Evolutionary conservation across 176 grass and related monocot genomes (phyloP), one percentile per base, ranked within the genome.

Genomic region (Oryza australiensis): DNA sequence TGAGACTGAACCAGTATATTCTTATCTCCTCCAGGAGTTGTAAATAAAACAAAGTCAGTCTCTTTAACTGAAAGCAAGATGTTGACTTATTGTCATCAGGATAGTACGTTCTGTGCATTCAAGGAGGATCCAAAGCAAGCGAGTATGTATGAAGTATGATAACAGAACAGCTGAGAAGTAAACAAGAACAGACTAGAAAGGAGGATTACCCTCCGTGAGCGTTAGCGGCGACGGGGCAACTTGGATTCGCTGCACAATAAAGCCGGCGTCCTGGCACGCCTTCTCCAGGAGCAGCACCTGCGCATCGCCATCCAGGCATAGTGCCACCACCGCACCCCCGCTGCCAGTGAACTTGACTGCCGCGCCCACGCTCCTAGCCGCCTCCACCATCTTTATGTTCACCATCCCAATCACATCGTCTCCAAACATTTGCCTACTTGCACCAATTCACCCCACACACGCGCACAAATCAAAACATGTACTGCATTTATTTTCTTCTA

Each of bases 351-450:
- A 94, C 81, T 98, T 98, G 0, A 81, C 77, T 12, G 95, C 82
- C 0, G 90, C 92, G 0, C 95, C 92, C 0, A 93, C 66, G 5
- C 84, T 89, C 70, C 92, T 86, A 3, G 92, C 90, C 23, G 89
- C 83, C 70, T 94, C 92, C 12, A 98, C 82, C 95, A 94, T 94
- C 64, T 91, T 89, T 51, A 94, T 92, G 85, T 94, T 94, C 43
- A 97, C 15, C 2, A 63, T 82, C 4, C 95, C 95, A 13, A 97
- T 84, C 11, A 64, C 95, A 23, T 84, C 78, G 38, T 97, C 90
- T 30, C 95, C 95, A 80, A 97, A 97, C 90, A 94, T 97, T 91
- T 94, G 27, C 73, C 95, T 97, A 55, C 5, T 14, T 53, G 16
- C 13, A 33, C 7, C 20, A 68, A 16, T 55, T 18, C 64, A 66